Evolutionary conservation across 23 red algal genomes (phyloP), one percentile per base, ranked within the genome.

Genomic region (Cyanidium caldarium): DNA sequence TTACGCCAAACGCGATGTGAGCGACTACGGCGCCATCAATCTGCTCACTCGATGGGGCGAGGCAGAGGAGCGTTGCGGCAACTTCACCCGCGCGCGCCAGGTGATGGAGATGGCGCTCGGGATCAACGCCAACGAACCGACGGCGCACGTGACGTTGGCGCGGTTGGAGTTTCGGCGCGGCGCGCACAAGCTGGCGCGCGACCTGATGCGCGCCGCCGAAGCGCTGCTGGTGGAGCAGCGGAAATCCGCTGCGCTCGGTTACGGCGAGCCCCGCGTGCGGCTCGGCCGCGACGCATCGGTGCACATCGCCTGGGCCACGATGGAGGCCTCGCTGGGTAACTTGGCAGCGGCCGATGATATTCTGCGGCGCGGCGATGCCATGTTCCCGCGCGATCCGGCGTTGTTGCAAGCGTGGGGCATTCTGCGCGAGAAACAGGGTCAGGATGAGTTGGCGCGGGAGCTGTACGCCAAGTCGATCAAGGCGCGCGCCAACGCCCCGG

Each of bases 291-390:
- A 19, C 26, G 68, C 75, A 0, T 46, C 44, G 23, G 81, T 86
- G n/a, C 85, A 81, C 40, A 85, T 75, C 57, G 74, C 75, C 30
- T 88, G 85, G 92, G 92, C 84, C 28, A 80, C 77, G 29, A 68
- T 98, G 34, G 92, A 98, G 65, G 76, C 65, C 78, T 70, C 43
- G 10, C 57, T 72, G 28, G 75, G 77, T 36, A 58, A 69, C 35
- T 43, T 75, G 1, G 75, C 67, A 40, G 78, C 69, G 40, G 85
- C 92, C 17, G 46, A 74, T 21, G 65, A 67, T 3, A 28, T 98
- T 29, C 66, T 98, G 36, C 35, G 57, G 61, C 65, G 57, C 23
- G 92, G 84, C 23, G 37, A 78, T 33, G 38, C 44, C 33, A 37
- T 57, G 14, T 78, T 85, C 44, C 70, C 77, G 3, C 23, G 35